Base-by-base conservation (phyloP, 352 stramenopile species). In the Globisporangium parvum region DNA sequence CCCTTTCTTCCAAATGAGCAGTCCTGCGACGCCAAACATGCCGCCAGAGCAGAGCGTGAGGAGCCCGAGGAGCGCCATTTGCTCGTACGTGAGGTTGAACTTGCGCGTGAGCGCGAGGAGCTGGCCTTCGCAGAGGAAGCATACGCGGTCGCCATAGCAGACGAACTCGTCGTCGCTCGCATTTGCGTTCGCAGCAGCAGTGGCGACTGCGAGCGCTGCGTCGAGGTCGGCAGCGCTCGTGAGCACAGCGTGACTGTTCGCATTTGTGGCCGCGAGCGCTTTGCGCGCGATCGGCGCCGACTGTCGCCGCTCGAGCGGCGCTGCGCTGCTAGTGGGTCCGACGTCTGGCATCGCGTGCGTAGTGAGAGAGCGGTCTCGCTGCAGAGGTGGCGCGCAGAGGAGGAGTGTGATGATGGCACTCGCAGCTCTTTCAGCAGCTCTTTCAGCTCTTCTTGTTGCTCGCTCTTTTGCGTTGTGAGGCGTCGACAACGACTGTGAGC, bases 71-170 rank as follows among this genome's bases (percentile, higher is more conserved):
- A 87, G 49, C 45, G 71, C 72, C 76, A 88, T 84, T 70, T 88
- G 80, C 51, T 84, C 52, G 58, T 88, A 88, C 47, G 76, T 84
- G n/a, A 91, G 55, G 53, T 91, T 91, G 46, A 88, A 81, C 55
- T 87, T 87, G 52, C 66, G 76, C 9, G 77, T 81, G 17, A 91
- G 63, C 18, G 80, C 75, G 0, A 91, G 66, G 12, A 91, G 53
- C 51, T 91, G 80, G 17, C 80, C 80, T 47, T 91, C 80, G 57
- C 80, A 88, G 17, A 91, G 64, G 51, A 91, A 77, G 39, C 70
- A 83, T 11, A 91, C 50, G 51, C 76, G 80, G 54, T 91, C 77
- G 21, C 80, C 80, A 40, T 88, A 91, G 67, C 80, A 84, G 62
- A 91, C 75, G 55, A 85, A 87, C 55, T 87, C 79, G 51, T 87